Evolutionary conservation across 75 land plant species (phyloP).

Genomic region (Sequoiadendron giganteum): DNA sequence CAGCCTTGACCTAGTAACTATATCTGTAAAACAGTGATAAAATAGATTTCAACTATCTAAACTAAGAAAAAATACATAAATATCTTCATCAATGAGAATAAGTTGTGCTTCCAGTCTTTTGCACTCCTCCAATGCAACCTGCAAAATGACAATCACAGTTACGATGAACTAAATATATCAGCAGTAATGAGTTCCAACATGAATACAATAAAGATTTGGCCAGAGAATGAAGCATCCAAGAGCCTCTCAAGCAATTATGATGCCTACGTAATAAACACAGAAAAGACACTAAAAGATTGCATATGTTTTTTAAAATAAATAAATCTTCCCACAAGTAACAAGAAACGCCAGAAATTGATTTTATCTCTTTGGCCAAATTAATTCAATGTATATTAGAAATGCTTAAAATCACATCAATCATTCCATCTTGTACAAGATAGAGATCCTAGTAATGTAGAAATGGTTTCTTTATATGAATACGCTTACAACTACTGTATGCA

Average conservation of each 20-base stretch:
- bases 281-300: neutral
- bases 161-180: neutral
- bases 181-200: neutral
- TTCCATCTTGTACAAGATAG: neutral
- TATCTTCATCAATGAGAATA: conserved; percentile 33
- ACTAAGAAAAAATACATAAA: conserved; percentile 20
- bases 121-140: conserved; percentile 47
- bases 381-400: neutral
- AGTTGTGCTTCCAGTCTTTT: conserved; percentile 24
- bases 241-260: neutral
- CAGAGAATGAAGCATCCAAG: neutral
- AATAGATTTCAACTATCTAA: neutral
- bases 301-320: neutral
- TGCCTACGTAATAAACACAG: neutral
- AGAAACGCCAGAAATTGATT: neutral
- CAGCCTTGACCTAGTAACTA: neutral
- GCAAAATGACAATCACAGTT: conserved; percentile 5
- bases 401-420: neutral
- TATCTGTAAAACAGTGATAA: neutral
- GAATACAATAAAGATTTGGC: neutral
- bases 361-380: neutral
- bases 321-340: neutral
- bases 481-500: neutral
- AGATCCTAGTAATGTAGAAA: neutral
- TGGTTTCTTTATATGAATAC: neutral